Evolutionary conservation across 768 basidiomycete genomes (phyloP).

Genomic region (Tulasnella sp.): DNA sequence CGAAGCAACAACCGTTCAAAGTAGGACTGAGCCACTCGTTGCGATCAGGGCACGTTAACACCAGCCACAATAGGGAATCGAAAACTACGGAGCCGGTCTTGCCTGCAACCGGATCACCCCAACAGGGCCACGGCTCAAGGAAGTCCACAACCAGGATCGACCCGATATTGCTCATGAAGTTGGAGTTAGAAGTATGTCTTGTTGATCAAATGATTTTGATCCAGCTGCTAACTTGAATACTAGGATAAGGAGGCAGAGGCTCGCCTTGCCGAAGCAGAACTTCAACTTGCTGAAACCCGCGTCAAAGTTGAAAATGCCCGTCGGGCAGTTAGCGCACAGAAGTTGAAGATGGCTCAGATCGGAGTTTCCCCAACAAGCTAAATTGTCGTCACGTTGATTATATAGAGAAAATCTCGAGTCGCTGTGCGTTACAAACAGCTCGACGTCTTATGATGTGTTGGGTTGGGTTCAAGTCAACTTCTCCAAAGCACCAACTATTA

Average conservation of each 20-base stretch:
- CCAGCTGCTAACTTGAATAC: neutral
- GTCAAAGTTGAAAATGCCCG: conserved; percentile 1
- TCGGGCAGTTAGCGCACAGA: neutral
- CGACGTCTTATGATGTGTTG: no score
- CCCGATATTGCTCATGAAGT: neutral
- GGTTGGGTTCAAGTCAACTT: no score
- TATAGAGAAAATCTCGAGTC: no score
- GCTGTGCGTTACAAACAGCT: no score
- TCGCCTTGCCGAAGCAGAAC: neutral
- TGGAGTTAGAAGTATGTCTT: neutral
- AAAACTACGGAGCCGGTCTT: no score
- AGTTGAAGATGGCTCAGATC: neutral
- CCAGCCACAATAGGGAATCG: no score
- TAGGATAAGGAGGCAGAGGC: neutral
- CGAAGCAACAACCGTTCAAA: no score
- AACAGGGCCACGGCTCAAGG: no score
- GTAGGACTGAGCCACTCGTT: no score
- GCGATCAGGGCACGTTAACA: no score
- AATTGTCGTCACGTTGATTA: neutral
- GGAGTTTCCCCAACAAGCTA: neutral
- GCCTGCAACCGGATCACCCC: no score
- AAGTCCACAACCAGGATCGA: neutral
- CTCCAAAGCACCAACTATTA: no score
- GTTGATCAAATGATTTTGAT: neutral
- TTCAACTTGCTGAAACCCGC: neutral